Base-by-base conservation (phyloP, 2,329 filamentous ascomycete genomes). In the Ceratocystis huliohia region DNA sequence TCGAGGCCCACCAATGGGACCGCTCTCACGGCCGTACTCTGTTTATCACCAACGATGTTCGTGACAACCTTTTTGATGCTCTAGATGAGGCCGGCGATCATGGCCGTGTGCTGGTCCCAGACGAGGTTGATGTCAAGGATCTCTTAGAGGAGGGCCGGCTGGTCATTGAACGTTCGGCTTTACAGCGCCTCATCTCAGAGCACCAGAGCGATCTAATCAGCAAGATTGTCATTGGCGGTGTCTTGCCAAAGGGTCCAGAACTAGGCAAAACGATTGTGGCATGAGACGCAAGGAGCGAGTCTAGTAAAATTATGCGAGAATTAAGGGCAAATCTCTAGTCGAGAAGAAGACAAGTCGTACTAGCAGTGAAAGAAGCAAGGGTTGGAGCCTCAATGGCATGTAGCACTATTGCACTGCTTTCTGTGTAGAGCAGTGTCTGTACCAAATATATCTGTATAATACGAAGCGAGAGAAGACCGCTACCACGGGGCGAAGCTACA, bases 51-150 rank as follows among this genome's bases (percentile, higher is more conserved):
- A 80, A 78, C 41, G 78, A 81, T 66, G 76, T 77, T 71, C 80
- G 87, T 69, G 79, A 82, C 53, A 81, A 84, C 66, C 78, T 96
- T 62, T 87, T 85, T 70, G 80, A 80, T 46, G 86, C 87, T 44
- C 79, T 96, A 73, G 81, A 82, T 64, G 78, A 83, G 68, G 76
- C 87, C 69, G 83, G 82, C 7, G 78, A 83, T 72, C 82, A 91
- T 69, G 90, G 88, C 22, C 83, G 85, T 66, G 87, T 87, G 7
- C 78, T 91, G 71, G 82, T 84, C 67, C 79, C 87, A 68, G 78
- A 82, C n/a, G 88, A 96, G 69, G 90, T 99, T 45, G 94, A 97
- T 76, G 91, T 99, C 69, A 99, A 97, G 82, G 89, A 97, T 75
- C 76, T 99, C 70, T 78, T 99, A 70, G 89, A 94, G 78, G 86